Percentiles rank a stretch among this genome's conserved stretches.
phyloP scores from a whole-genome alignment of 1,284 basidiomycete genomes.

The Moniliella sp. region DNA sequence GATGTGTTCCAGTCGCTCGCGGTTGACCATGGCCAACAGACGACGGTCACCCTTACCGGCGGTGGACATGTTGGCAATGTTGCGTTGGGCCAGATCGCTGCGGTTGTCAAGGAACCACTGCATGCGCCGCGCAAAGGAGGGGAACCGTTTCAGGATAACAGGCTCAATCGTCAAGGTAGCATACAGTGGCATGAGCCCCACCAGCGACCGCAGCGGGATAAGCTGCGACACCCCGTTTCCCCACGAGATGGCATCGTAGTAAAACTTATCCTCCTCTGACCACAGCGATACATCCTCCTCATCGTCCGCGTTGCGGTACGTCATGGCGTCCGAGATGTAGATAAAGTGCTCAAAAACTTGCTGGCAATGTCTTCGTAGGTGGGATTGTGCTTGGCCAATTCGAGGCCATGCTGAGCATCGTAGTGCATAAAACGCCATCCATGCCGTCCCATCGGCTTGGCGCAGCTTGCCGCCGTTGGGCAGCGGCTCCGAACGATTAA shows the following conservation, averaged over 20 bases:
- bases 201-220: conserved; percentile 71
- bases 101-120: conserved; percentile 94
- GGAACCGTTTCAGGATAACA: conserved; percentile 64
- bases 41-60: conserved; percentile 49
- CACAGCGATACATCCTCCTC: conserved; percentile 53
- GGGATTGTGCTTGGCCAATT: conserved; percentile 85
- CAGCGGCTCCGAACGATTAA: conserved; percentile 86
- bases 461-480: conserved; percentile 66
- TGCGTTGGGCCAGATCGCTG: conserved; percentile 60
- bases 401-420: conserved; percentile 95
- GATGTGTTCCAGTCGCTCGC: conserved; percentile 67
- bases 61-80: conserved; percentile 70
- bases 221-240: conserved; percentile 48
- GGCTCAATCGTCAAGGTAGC: conserved; percentile 84
- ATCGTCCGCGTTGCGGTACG: conserved; percentile 49
- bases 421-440: conserved; percentile 98
- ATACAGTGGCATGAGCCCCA: conserved; percentile 84
- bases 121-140: conserved; percentile 84
- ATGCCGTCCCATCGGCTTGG: conserved; percentile 89
- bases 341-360: conserved; percentile 64
- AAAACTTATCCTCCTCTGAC: conserved; percentile 90
- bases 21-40: conserved; percentile 68
- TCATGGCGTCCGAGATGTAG: conserved; percentile 51
- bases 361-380: conserved; percentile 99
- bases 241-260: conserved; percentile 87